Base-by-base conservation (phyloP, 2,329 filamentous ascomycete genomes). In the Stagonosporopsis vannaccii region DNA sequence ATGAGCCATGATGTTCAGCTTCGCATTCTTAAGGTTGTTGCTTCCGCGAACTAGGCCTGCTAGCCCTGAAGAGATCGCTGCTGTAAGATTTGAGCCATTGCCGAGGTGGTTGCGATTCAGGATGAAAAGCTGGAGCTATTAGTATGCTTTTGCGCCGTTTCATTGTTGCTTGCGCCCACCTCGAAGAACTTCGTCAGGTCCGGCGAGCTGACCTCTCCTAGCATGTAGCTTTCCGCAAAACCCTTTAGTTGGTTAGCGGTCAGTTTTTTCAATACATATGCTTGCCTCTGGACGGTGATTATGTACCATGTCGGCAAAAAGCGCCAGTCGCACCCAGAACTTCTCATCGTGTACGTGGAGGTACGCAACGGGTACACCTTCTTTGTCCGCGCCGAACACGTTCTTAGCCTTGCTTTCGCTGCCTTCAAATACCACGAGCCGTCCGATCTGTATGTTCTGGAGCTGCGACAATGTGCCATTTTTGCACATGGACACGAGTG, bases 191-290 rank as follows among this genome's bases (percentile, higher is more conserved):
- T 81, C 1, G 86, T 87, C 63, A 92, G 71, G 69, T 91, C 84
- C 11, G 82, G 77, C 57, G 88, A 90, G 47, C 86, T 84, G 25
- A 90, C 81, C 70, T 91, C 88, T 40, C 86, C 86, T 15, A 91
- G 79, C 87, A 91, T 91, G 68, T 89, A 91, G 25, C 87, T 84
- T 71, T 90, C 86, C 12, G 88, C 85, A 61, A 91, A 90, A 2
- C 89, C 89, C 79, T 81, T 37, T 11, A 13, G 1, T 35, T 15
- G 15, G 41, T 49, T 49, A 62, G 39, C 36, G 19, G 6, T 19
- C 8, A 4, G 20, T 35, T 20, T 41, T 15, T 1, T 15, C 8
- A 39, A 13, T 19, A 9, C 22, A 25, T 5, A 33, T 11, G 4
- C 8, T 25, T 11, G 12, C 12, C 6, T n/a, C 12, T 8, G 20